These are phyloP conservation scores for Botryotinia narcissicola DNA, from an alignment of 2,329 filamentous ascomycete genomes.

Conservation along the genomic window DNA sequence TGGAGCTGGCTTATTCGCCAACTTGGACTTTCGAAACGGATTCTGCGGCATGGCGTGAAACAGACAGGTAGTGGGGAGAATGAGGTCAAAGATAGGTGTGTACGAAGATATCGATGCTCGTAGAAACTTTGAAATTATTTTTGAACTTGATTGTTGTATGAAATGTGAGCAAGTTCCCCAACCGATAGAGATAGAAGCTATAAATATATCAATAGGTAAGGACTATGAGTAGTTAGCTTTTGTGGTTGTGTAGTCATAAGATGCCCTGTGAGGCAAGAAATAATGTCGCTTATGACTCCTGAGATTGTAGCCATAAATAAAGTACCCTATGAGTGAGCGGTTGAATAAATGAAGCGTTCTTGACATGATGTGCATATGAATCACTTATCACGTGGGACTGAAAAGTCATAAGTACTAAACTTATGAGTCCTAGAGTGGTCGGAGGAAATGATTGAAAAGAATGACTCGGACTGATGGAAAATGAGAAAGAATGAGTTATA, in stretches of 20 bases:
- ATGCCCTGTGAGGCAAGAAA: background rate
- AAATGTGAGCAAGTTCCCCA: background rate
- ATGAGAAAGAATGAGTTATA: background rate
- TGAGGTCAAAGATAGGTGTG: background rate
- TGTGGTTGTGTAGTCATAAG: background rate
- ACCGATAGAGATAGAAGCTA: background rate
- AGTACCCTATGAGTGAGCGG: background rate
- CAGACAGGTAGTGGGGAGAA: background rate
- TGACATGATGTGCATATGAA: background rate
- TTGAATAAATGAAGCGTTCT: too few species aligned
- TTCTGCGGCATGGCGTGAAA: background rate
- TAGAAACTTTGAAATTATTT: background rate
- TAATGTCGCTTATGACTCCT: background rate
- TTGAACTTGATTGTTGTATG: background rate
- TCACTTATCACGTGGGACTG: background rate
- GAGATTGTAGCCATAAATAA: background rate
- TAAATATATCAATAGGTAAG: background rate
- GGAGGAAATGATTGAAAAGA: background rate
- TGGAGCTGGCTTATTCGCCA: background rate
- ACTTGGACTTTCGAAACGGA: background rate
- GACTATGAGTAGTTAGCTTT: background rate
- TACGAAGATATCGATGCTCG: background rate
- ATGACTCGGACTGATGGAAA: background rate
- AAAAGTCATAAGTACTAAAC: background rate
- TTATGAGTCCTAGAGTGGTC: background rate